phyloP scores from a whole-genome alignment of 805 yeast species.

The Lipomyces orientalis region DNA sequence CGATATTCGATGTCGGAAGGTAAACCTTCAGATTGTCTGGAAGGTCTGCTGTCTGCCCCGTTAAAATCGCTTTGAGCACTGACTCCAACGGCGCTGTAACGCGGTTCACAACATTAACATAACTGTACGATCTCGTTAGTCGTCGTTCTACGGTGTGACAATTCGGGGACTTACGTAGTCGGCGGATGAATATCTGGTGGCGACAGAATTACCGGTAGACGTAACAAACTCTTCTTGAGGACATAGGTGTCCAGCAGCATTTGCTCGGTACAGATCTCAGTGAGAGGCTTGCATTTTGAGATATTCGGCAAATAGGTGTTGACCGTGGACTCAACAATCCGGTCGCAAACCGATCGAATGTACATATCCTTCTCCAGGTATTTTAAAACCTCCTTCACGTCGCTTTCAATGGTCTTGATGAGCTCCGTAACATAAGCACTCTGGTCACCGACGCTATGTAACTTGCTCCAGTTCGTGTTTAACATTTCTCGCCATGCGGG shows the following conservation, averaged over 20 bases:
- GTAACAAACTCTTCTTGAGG: conserved; percentile 59
- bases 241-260: conserved; percentile 72
- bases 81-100: conserved; percentile 58
- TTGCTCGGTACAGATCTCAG: conserved; percentile 78
- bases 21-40: conserved; percentile 35
- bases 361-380: conserved; percentile 61
- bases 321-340: conserved; percentile 68
- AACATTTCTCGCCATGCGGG: conserved; percentile 84
- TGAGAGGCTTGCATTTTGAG: conserved; percentile 67
- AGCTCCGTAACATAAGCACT: conserved; percentile 72
- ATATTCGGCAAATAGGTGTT: conserved; percentile 63
- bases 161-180: conserved; percentile 16
- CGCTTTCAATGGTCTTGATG: conserved; percentile 53
- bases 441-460: conserved; percentile 70
- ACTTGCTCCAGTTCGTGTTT: conserved; percentile 73
- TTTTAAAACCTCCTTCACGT: conserved; percentile 37
- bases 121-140: conserved; percentile 42
- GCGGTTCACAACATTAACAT: conserved; percentile 53
- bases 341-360: conserved; percentile 74
- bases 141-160: conserved; percentile 10
- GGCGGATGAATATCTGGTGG: conserved; percentile 27
- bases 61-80: conserved; percentile 69
- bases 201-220: conserved; percentile 41
- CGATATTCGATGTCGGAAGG: conserved; percentile 27
- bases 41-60: conserved; percentile 52